Conservation (phyloP, 2,329 filamentous ascomycete genomes). For the Cladosporium halotolerans region DNA sequence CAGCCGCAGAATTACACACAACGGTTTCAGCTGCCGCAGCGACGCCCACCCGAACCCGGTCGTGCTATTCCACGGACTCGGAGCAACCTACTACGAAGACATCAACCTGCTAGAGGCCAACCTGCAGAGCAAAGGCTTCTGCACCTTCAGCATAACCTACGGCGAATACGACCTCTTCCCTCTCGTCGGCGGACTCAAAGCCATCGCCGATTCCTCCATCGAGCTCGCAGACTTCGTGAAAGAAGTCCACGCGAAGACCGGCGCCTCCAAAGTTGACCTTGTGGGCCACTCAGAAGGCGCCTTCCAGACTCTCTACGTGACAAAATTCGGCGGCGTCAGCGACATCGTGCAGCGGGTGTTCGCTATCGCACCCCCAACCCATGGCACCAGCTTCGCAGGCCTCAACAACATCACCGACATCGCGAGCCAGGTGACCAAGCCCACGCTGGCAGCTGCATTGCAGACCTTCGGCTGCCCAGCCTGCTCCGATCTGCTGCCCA, state of each 20-base stretch:
- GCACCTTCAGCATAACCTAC: slow-evolving; percentile 22
- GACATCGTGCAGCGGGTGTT: slow-evolving; percentile 17
- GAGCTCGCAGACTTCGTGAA: slow-evolving; percentile 19
- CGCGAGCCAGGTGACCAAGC: slow-evolving; percentile 16
- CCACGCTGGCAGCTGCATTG: slow-evolving; percentile 12
- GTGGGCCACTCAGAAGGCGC: slow-evolving; percentile 23
- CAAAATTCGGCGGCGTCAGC: slow-evolving; percentile 17
- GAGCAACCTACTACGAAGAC: slow-evolving; percentile 24
- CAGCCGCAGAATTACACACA: slow-evolving; percentile 7
- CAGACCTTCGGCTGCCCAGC: slow-evolving; percentile 17
- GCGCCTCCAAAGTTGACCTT: slow-evolving; percentile 17
- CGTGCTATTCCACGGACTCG: slow-evolving; percentile 21
- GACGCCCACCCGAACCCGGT: slow-evolving; percentile 20
- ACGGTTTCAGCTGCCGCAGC: slow-evolving; percentile 20
- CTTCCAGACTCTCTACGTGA: slow-evolving; percentile 20
- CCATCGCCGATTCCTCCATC: slow-evolving; percentile 15
- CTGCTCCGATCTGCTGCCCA: slow-evolving; percentile 17
- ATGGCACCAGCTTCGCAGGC: slow-evolving; percentile 19
- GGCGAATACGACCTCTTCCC: slow-evolving; percentile 17
- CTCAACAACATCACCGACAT: slow-evolving; percentile 18
- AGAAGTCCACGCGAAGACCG: slow-evolving; percentile 15
- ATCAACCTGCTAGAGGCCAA: slow-evolving; percentile 19
- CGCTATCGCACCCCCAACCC: slow-evolving; percentile 21
- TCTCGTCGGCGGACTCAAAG: slow-evolving; percentile 19
- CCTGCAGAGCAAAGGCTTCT: slow-evolving; percentile 17